Evolutionary conservation across 495 filamentous ascomycete species (phyloP), one percentile per base, ranked within the genome.

Genomic region (Cetradonia linearis): DNA sequence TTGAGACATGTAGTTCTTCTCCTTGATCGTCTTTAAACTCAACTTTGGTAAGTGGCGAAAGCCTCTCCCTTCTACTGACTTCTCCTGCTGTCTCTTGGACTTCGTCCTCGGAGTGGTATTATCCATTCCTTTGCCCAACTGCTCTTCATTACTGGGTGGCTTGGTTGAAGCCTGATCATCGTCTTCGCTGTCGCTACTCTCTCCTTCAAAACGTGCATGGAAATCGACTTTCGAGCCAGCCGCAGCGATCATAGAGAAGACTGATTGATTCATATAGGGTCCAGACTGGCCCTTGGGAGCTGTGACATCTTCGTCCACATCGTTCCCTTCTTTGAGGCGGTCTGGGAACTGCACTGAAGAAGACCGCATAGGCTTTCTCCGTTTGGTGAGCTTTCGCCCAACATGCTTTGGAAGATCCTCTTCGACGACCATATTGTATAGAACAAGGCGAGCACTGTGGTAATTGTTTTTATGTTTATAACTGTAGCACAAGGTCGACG

Each of bases 231-330:
- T 81, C 56, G 87, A 88, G 7, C 89, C 89, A 42, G 89, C 90
- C n/a, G 89, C 87, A 18, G 91, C 88, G 62, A 98, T 91, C 72
- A 98, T 80, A 56, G 89, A 91, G 71, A 96, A 95, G 55, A 98
- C 80, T 54, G 88, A 92, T 73, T 96, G 91, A 71, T 96, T 92
- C 87, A 95, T 88, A 64, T 88, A 87, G 27, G 76, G 77, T 27
- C 75, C 60, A 34, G 77, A 69, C 46, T 70, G 70, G 55, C 77
- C 77, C 30, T 73, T 68, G 30, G 74, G 61, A 27, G 85, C 84
- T 16, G 83, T 82, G 47, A 85, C 86, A 71, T 93, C 90, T 59
- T 91, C 81, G 13, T 87, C 75, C 16, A 77, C 78, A 69, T 91
- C 87, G 42, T 82, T 84, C 42, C 84, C 83, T 68, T 88, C 83